A percentile compares a stretch with the other conserved stretches of the same genome.
Evolutionary conservation across 352 stramenopile genomes (phyloP).

Genomic region (Pythium sukuiense): DNA sequence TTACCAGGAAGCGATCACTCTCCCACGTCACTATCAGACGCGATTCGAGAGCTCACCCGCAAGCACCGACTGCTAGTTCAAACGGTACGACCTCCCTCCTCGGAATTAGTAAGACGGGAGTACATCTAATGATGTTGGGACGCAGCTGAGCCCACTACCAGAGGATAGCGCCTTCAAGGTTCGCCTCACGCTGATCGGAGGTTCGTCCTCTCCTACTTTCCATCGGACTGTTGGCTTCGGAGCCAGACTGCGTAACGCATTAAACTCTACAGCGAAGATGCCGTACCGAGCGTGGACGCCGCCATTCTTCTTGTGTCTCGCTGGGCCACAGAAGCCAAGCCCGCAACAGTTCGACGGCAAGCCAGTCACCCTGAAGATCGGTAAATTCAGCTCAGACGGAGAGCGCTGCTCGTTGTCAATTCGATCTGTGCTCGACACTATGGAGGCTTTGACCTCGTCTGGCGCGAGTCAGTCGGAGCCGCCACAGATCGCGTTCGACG

Average conservation of each 20-base stretch:
- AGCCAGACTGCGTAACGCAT: neutral
- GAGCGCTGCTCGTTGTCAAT: conserved; percentile 13
- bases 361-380: conserved; percentile 11
- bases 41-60: conserved; percentile 20
- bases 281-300: conserved; percentile 28
- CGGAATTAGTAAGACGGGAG: neutral
- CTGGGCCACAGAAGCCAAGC: neutral
- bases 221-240: neutral
- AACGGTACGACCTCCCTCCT: conserved; percentile 20
- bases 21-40: conserved; percentile 7
- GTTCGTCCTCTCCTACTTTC: neutral
- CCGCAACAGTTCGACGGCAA: neutral
- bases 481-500: conserved; percentile 17
- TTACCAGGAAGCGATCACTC: conserved; percentile 5
- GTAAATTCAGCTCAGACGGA: conserved; percentile 9
- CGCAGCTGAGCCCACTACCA: conserved; percentile 23
- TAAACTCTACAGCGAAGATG: conserved; percentile 10
- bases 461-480: neutral
- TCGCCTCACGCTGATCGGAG: conserved; percentile 20
- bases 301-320: conserved; percentile 14
- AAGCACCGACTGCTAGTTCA: conserved; percentile 32
- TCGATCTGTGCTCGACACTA: conserved; percentile 16
- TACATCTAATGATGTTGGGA: neutral
- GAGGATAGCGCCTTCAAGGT: conserved; percentile 15
- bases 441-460: neutral